phyloP scores from a whole-genome alignment of 768 basidiomycete species.

The Lentinula detonsa region DNA sequence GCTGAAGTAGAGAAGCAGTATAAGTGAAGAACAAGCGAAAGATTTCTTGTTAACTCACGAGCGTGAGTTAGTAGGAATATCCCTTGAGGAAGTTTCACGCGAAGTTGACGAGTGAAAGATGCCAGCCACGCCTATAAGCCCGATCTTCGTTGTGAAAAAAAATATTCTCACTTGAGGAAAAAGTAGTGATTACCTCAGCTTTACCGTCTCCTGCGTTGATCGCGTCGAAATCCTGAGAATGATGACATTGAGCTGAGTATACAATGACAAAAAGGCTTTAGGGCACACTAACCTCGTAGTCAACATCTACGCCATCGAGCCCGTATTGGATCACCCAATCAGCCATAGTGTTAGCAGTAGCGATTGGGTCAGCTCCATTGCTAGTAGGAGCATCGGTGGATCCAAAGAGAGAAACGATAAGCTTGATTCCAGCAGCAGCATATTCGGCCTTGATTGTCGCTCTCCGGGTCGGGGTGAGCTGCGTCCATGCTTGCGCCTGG shows the following conservation, averaged over 20 bases:
- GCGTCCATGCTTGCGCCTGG: conserved; percentile 39
- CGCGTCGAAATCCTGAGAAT: conserved; percentile 51
- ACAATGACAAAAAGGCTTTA: neutral
- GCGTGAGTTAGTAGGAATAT: conserved; percentile 51
- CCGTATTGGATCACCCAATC: conserved; percentile 55
- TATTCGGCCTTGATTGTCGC: conserved; percentile 39
- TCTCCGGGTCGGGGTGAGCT: conserved; percentile 31
- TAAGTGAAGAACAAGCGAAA: neutral
- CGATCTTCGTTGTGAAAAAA: too few relatives aligned
- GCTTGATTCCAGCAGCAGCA: conserved; percentile 47
- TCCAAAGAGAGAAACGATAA: conserved; percentile 54
- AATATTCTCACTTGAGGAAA: neutral
- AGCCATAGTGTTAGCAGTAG: conserved; percentile 58
- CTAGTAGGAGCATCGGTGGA: conserved; percentile 34
- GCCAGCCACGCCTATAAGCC: conserved; percentile 40
- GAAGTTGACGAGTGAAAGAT: conserved; percentile 46
- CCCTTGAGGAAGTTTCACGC: conserved; percentile 40
- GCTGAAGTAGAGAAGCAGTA: conserved; percentile 20
- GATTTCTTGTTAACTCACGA: conserved; percentile 27
- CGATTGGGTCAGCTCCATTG: conserved; percentile 50
- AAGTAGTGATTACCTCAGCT: conserved; percentile 35
- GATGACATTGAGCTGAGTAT: neutral
- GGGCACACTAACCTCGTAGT: conserved; percentile 46
- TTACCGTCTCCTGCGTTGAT: conserved; percentile 43
- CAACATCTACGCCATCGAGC: conserved; percentile 70